Base-by-base conservation (phyloP, 495 filamentous ascomycete genomes). In the Paragyromitra xinjiangensis region DNA sequence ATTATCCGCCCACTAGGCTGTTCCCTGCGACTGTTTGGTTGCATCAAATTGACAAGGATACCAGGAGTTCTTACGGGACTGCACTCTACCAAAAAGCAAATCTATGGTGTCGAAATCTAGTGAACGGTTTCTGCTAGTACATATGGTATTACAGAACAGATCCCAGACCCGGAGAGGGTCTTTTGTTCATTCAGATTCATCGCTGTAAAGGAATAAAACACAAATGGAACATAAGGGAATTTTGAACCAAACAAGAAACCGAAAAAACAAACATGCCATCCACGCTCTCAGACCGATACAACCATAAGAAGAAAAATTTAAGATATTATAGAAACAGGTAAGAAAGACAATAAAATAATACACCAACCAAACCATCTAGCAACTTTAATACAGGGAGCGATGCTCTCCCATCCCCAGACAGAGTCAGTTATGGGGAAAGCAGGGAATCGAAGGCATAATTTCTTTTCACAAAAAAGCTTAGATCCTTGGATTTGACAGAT, bases 301-400 rank as follows among this genome's bases (percentile, higher is more conserved):
- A 70, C 67, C 67, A 45, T 69, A 6, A 48, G 40, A 72, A 77
- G 39, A 51, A 40, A 71, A 77, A 51, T 66, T 73, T 77, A 77
- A 73, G 51, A n/a, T 77, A 77, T 77, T 77, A 77, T 61, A 19
- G 40, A 77, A 77, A 76, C 48, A 72, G 42, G 19, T 69, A 69
- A 58, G 24, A 72, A 66, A 76, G 6, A 42, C 67, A 14, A 51
- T 29, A 53, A 55, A 71, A 71, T 45, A 76, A 69, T 69, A 48
- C 59, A 50, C 50, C 74, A 22, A 75, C 67, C 24, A 39, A 59
- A 65, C 61, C 29, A 64, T 40, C 56, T 55, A 72, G 66, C 8
- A 53, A 77, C 69, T 77, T 77, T 73, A 77, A 77, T 77, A 77
- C 74, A 77, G 56, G n/a, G 67, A 50, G 68, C 44, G 53, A 69